Conservation (phyloP, 2,329 filamentous ascomycete genomes). For the Exutisphaerella laricina region DNA sequence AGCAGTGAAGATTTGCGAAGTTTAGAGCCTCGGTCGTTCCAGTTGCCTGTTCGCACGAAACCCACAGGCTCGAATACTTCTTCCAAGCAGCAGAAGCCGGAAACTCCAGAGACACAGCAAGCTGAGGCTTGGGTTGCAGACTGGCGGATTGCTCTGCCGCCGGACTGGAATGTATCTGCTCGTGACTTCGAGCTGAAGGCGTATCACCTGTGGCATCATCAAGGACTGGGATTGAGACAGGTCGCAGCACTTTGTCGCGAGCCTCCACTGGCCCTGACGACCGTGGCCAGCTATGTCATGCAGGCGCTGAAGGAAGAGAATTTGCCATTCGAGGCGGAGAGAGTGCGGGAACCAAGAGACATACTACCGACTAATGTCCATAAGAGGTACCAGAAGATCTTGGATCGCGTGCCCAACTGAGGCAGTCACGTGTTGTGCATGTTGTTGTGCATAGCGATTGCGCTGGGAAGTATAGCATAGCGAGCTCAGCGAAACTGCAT, state of each 20-base stretch:
- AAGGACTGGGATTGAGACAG: slow-evolving; percentile 43
- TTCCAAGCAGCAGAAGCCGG: background rate
- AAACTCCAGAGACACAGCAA: slow-evolving; percentile 5
- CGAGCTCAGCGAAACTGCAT: too few species aligned
- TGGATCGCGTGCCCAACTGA: background rate
- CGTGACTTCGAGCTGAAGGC: slow-evolving; percentile 37
- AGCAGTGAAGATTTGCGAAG: background rate
- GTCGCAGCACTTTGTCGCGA: slow-evolving; percentile 55
- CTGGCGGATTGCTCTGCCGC: slow-evolving; percentile 9
- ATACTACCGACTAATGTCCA: slow-evolving; percentile 1
- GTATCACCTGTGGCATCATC: slow-evolving; percentile 61
- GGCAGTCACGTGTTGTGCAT: background rate
- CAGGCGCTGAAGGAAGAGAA: slow-evolving; percentile 49
- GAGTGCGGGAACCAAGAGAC: slow-evolving; percentile 18
- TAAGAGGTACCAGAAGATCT: slow-evolving; percentile 3
- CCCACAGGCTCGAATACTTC: too few species aligned
- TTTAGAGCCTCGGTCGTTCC: too few species aligned
- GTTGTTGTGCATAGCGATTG: background rate
- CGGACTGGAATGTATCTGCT: slow-evolving; percentile 8
- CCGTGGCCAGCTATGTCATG: slow-evolving; percentile 56
- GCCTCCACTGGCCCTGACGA: slow-evolving; percentile 53
- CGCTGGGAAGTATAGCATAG: too few species aligned
- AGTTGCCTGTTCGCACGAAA: background rate
- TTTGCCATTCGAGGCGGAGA: slow-evolving; percentile 43
- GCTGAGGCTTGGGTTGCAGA: slow-evolving; percentile 10